A percentile compares a stretch with the other conserved stretches of the same genome.
phyloP scores from a whole-genome alignment of 164 flowering plant genomes.

The Dillenia turbinata region DNA sequence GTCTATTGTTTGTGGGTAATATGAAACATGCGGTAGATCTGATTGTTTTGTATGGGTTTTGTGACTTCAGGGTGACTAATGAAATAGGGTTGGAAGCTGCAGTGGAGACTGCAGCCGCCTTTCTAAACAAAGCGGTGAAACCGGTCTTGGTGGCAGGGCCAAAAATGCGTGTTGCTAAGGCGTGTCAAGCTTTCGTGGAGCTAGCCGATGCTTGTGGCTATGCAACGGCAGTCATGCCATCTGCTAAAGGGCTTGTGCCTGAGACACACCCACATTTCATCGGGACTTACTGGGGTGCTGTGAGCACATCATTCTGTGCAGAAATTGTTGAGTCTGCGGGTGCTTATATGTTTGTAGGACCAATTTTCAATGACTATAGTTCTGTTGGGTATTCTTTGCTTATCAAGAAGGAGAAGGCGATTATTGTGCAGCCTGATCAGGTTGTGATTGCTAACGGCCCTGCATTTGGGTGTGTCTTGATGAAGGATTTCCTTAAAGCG shows the following conservation, averaged over 20 bases:
- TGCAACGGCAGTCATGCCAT: conserved; percentile 78
- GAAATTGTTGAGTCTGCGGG: conserved; percentile 93
- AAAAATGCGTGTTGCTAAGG: conserved; percentile 63
- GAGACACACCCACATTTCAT: conserved; percentile 70
- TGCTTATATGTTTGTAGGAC: conserved; percentile 83
- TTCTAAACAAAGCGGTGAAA: conserved; percentile 84
- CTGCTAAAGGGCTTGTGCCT: conserved; percentile 75
- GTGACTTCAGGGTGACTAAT: conserved; percentile 55
- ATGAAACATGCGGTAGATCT: not conserved
- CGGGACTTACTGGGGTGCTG: conserved; percentile 94
- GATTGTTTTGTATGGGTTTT: not conserved
- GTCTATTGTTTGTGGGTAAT: not conserved
- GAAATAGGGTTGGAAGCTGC: conserved; percentile 66
- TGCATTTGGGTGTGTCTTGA: not conserved
- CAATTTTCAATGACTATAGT: conserved; percentile 86
- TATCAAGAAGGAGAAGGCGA: conserved; percentile 78
- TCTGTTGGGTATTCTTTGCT: conserved; percentile 87
- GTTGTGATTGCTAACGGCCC: conserved; percentile 33
- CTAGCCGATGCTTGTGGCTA: conserved; percentile 77
- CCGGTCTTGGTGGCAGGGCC: conserved; percentile 89
- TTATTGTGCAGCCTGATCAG: conserved; percentile 77
- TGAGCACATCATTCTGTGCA: conserved; percentile 75
- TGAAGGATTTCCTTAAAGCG: conserved; percentile 1
- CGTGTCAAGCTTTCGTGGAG: conserved; percentile 58
- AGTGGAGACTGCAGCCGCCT: conserved; percentile 75